Evolutionary conservation across 2,329 filamentous ascomycete genomes (phyloP).

Genomic region (Aspergillus thermomutatus): DNA sequence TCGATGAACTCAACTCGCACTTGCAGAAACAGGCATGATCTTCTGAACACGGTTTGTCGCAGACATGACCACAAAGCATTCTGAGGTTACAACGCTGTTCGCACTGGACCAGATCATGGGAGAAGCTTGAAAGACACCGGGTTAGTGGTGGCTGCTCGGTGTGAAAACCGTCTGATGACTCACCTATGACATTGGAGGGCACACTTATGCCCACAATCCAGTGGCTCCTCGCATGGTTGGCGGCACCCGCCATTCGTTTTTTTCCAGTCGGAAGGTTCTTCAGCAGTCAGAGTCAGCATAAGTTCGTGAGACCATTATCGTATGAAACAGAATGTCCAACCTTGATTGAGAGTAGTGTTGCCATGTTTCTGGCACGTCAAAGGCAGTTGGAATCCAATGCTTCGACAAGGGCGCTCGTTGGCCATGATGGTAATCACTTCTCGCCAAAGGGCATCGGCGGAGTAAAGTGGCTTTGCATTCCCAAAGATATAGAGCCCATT

Average conservation of each 20-base stretch:
- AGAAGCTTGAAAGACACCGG: slow-evolving; percentile 26
- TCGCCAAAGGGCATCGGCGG: slow-evolving; percentile 50
- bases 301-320: neutral
- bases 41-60: slow-evolving; percentile 29
- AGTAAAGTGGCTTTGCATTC: slow-evolving; percentile 57
- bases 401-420: slow-evolving; percentile 15
- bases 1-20: slow-evolving; percentile 10
- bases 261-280: slow-evolving; percentile 53
- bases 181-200: slow-evolving; percentile 52
- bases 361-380: slow-evolving; percentile 62
- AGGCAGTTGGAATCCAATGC: slow-evolving; percentile 54
- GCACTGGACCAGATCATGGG: slow-evolving; percentile 38
- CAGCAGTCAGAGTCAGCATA: slow-evolving; percentile 10
- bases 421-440: slow-evolving; percentile 46
- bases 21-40: slow-evolving; percentile 29
- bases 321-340: slow-evolving; percentile 22
- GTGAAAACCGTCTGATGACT: slow-evolving; percentile 6
- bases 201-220: slow-evolving; percentile 54
- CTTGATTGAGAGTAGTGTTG: slow-evolving; percentile 49
- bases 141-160: neutral
- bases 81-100: slow-evolving; percentile 27
- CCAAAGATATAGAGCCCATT: slow-evolving; percentile 83
- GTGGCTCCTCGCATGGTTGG: slow-evolving; percentile 41
- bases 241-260: slow-evolving; percentile 53
- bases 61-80: slow-evolving; percentile 40